Conservation (phyloP, 805 yeast species). For the Candida bentonensis region DNA sequence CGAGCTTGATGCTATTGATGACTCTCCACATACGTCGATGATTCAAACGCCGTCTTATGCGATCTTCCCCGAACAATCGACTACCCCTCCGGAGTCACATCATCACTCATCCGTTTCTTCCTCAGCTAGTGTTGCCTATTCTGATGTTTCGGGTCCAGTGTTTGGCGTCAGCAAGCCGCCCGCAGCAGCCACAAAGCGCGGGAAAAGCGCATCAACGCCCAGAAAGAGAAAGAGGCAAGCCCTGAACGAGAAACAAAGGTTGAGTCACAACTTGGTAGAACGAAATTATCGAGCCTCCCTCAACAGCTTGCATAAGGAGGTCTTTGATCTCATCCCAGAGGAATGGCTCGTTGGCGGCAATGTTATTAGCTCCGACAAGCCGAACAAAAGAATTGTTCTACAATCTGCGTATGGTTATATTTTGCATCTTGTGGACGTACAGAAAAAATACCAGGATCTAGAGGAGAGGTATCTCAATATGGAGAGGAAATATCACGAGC, state of each 20-base stretch:
- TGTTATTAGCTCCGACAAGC: background rate
- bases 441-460: too few relatives aligned
- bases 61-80: too few relatives aligned
- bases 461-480: too few relatives aligned
- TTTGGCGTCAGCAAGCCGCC: slow-evolving; percentile 6
- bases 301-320: background rate
- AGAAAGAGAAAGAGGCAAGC: background rate
- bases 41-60: too few relatives aligned
- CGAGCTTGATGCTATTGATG: too few relatives aligned
- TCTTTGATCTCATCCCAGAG: background rate
- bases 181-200: too few relatives aligned
- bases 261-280: background rate
- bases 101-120: too few relatives aligned
- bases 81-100: too few relatives aligned
- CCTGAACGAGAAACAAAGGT: background rate
- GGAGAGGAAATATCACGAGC: too few relatives aligned
- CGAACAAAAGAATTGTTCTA: background rate
- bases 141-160: background rate
- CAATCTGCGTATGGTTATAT: background rate
- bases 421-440: too few relatives aligned
- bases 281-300: background rate
- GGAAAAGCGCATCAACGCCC: background rate
- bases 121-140: background rate
- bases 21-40: too few relatives aligned
- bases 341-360: background rate